phyloP scores from a whole-genome alignment of 2,329 filamentous ascomycete species.

The Cladosporium sphaerospermum region DNA sequence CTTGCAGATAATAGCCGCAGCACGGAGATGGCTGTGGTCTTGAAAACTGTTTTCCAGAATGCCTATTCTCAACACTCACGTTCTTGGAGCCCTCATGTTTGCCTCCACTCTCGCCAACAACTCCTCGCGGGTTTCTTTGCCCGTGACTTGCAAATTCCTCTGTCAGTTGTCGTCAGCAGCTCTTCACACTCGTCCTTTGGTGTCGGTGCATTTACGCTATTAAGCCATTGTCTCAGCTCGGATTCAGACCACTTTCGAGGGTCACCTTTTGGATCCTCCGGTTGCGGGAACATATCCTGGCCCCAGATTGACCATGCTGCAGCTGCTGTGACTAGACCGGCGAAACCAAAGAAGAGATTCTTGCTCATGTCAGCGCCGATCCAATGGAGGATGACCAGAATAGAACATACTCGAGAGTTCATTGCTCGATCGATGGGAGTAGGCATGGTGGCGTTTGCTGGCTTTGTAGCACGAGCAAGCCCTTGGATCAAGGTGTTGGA shows the following conservation, averaged over 20 bases:
- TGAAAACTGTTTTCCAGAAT: too few species aligned
- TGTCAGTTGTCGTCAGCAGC: slow-evolving; percentile 28
- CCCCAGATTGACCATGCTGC: slow-evolving; percentile 83
- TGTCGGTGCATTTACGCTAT: slow-evolving; percentile 55
- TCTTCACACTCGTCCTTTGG: background rate
- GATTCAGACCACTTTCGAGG: slow-evolving; percentile 69
- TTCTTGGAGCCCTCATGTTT: slow-evolving; percentile 51
- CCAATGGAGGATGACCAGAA: background rate
- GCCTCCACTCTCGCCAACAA: slow-evolving; percentile 63
- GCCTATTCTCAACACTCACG: slow-evolving; percentile 11
- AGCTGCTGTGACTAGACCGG: slow-evolving; percentile 72
- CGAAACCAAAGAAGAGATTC: slow-evolving; percentile 58
- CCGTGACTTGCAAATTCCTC: slow-evolving; percentile 58
- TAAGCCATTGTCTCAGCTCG: slow-evolving; percentile 75
- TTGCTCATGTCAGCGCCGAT: slow-evolving; percentile 8
- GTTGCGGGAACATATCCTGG: slow-evolving; percentile 70
- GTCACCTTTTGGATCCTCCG: slow-evolving; percentile 70
- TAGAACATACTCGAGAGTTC: slow-evolving; percentile 35
- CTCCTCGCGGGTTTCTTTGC: slow-evolving; percentile 55
- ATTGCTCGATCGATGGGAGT: slow-evolving; percentile 45
- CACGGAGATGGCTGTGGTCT: too few species aligned
- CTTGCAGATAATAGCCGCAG: too few species aligned
- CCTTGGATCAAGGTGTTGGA: too few species aligned
- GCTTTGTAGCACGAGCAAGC: too few species aligned
- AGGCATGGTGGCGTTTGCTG: slow-evolving; percentile 34